Conservation (phyloP, 371 early-diverging fungal species). For the Capillidium rhysosporum region DNA sequence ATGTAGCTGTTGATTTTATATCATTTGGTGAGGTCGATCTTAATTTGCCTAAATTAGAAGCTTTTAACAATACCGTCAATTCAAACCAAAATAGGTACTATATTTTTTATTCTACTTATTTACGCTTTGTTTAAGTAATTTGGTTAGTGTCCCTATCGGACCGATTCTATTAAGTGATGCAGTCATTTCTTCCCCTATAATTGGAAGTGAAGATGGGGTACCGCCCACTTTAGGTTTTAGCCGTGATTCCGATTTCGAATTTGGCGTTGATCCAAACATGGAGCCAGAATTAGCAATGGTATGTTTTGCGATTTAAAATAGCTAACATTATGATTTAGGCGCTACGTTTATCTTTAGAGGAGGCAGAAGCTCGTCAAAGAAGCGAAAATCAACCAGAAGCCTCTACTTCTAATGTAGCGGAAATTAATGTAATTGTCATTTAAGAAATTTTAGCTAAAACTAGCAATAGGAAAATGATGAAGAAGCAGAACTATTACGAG, state of each 20-base stretch:
- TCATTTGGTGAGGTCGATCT: constrained; percentile 91
- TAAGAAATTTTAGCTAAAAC: not conserved
- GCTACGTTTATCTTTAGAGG: constrained; percentile 87
- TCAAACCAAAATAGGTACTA: constrained; percentile 64
- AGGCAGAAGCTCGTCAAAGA: constrained; percentile 85
- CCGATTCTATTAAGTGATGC: constrained; percentile 85
- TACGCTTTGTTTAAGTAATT: constrained; percentile 28
- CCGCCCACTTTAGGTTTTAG: constrained; percentile 27
- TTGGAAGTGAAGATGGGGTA: constrained; percentile 51
- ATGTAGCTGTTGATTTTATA: constrained; percentile 84
- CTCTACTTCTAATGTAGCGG: constrained; percentile 13
- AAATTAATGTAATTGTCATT: constrained; percentile 15
- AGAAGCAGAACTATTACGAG: constrained; percentile 73
- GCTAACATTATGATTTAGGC: constrained; percentile 25
- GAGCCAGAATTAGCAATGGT: constrained; percentile 92
- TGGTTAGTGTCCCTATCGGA: constrained; percentile 87
- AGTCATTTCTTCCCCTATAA: constrained; percentile 67
- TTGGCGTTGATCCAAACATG: constrained; percentile 86
- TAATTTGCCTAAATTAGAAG: constrained; percentile 77
- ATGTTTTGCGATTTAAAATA: constrained; percentile 2
- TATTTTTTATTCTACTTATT: not conserved
- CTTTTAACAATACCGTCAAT: constrained; percentile 77
- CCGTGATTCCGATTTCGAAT: constrained; percentile 60
- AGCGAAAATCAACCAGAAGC: constrained; percentile 17
- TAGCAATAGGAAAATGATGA: constrained; percentile 53